Evolutionary conservation across 2,329 filamentous ascomycete species (phyloP), one percentile per base, ranked within the genome.

Genomic region (Penicillium sp.): DNA sequence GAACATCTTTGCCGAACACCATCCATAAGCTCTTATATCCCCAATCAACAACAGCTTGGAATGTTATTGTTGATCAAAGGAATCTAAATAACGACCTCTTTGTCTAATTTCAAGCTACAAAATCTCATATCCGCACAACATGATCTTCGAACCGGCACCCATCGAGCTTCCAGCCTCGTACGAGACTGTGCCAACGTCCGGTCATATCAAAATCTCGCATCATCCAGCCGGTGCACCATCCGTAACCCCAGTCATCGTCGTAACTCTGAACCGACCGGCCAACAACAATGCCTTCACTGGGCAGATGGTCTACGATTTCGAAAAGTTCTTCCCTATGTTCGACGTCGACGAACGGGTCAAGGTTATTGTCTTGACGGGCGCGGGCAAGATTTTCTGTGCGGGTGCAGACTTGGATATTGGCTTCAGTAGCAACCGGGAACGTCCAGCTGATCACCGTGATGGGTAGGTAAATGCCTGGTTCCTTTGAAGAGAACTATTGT

Each of bases 221-320:
- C 72, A 80, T 44, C 79, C 78, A 6, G 68, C 68, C 0, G 75
- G 72, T 28, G 86, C 88, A 0, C 74, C 83, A 12, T 78, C 82
- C 2, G 83, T 85, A 15, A 79, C 77, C 1, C 71, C 74, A 0
- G 78, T 86, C 28, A 77, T 82, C 35, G 70, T 85, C 30, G 68
- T 88, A 59, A 80, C 81, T 15, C 73, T 87, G 62, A 84, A 85
- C 73, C 80, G 86, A 2, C 85, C 84, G 1, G 77, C 80, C 50
- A 87, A 88, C 72, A 80, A 84, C 59, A 88, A 88, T 78, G 85
- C 86, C 10, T 81, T 88, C 60, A 87, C 84, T 1, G 77, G 80
- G 58, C 72, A 73, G 51, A 81, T 87, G 75, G 82, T 85, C 65
- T 68, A 72, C 59, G 78, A 85, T 51, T 73, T 86, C 4, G 74